Evolutionary conservation across 2,329 filamentous ascomycete species (phyloP).

Genomic region (Dothistroma pini): DNA sequence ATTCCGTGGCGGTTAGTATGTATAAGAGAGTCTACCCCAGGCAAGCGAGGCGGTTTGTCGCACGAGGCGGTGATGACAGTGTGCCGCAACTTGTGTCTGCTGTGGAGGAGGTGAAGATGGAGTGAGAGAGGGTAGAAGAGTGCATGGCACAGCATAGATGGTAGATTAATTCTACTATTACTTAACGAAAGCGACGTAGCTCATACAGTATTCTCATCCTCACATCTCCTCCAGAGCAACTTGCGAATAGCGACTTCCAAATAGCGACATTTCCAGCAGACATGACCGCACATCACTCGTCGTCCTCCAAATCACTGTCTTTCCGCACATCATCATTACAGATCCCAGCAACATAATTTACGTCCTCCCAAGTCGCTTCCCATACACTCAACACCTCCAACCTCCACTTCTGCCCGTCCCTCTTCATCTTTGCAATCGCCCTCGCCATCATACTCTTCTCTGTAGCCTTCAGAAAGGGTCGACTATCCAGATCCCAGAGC

Average conservation of each 20-base stretch:
- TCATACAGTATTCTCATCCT: not conserved
- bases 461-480: slow-evolving; percentile 38
- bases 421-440: slow-evolving; percentile 49
- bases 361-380: slow-evolving; percentile 53
- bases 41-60: slow-evolving; percentile 12
- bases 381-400: slow-evolving; percentile 50
- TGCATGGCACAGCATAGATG: not conserved
- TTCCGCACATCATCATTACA: slow-evolving; percentile 16
- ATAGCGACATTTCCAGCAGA: not conserved
- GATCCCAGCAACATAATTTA: slow-evolving; percentile 50
- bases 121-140: slow-evolving; percentile 13
- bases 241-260: not conserved
- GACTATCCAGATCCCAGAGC: slow-evolving; percentile 45
- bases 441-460: slow-evolving; percentile 42
- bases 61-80: slow-evolving; percentile 9
- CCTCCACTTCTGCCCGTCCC: slow-evolving; percentile 42
- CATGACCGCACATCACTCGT: not conserved
- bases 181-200: not conserved
- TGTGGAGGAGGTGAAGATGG: slow-evolving; percentile 5
- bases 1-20: slow-evolving; percentile 80
- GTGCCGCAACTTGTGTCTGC: slow-evolving; percentile 20
- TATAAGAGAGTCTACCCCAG: slow-evolving; percentile 62
- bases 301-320: not conserved
- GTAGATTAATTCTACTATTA: not conserved
- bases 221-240: not conserved